A percentile compares a stretch with the other conserved stretches of the same genome.
Evolutionary conservation across 2,329 filamentous ascomycete species (phyloP).

Genomic region (Arthrinium phaeospermum): DNA sequence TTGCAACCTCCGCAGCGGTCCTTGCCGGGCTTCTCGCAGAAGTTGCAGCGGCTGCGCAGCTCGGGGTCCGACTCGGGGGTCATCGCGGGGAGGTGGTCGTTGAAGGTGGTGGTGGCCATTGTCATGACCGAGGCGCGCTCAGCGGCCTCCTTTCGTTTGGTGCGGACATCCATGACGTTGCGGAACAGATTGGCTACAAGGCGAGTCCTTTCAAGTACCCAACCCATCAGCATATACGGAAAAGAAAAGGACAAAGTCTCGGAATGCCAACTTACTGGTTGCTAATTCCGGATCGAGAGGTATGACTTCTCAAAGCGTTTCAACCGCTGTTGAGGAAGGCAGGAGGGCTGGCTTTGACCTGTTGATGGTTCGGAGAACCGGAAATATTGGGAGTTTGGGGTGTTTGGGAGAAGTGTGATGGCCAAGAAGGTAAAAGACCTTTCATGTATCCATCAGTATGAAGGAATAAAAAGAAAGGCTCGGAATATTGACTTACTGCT

Average conservation of each 20-base stretch:
- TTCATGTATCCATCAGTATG: too few relatives aligned
- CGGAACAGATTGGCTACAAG: background rate
- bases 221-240: background rate
- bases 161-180: background rate
- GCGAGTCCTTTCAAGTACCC: background rate
- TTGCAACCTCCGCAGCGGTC: slow-evolving; percentile 22
- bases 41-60: slow-evolving; percentile 24
- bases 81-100: background rate
- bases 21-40: slow-evolving; percentile 24
- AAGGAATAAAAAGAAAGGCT: too few relatives aligned
- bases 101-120: background rate
- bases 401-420: too few relatives aligned
- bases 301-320: background rate
- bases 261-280: background rate
- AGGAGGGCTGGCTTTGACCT: background rate
- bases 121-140: slow-evolving; percentile 3
- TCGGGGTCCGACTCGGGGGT: slow-evolving; percentile 6
- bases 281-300: background rate
- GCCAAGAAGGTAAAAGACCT: too few relatives aligned
- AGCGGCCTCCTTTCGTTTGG: background rate
- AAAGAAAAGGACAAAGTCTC: background rate
- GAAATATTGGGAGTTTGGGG: too few relatives aligned
- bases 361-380: too few relatives aligned
- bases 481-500: too few relatives aligned
- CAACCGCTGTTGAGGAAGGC: background rate